Conservation (phyloP, 805 yeast genomes). For the Ogataea corticis region DNA sequence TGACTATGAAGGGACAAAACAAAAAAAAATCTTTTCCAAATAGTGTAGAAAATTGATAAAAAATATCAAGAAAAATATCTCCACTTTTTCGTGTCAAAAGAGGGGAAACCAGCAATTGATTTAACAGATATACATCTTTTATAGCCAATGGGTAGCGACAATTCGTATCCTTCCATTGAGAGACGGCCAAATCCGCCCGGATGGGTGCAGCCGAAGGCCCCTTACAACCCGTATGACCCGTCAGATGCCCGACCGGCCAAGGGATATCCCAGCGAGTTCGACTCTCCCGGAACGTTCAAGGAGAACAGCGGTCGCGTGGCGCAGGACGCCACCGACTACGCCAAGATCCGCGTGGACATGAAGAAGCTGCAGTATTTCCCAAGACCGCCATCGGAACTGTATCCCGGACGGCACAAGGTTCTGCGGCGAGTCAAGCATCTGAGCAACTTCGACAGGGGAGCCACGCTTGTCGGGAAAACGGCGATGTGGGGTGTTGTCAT, state of each 20-base stretch:
- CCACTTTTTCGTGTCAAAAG: background rate
- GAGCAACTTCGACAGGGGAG: conserved; percentile 57
- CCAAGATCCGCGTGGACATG: conserved; percentile 73
- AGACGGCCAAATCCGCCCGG: conserved; percentile 77
- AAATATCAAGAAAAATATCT: background rate
- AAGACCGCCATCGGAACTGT: conserved; percentile 68
- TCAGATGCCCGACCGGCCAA: conserved; percentile 73
- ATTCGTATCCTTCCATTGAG: conserved; percentile 31
- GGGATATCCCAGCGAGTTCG: conserved; percentile 84
- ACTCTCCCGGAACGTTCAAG: conserved; percentile 62
- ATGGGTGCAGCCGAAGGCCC: conserved; percentile 80
- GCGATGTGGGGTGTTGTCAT: conserved; percentile 49
- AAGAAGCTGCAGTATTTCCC: conserved; percentile 73
- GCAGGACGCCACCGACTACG: conserved; percentile 63
- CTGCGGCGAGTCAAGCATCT: conserved; percentile 58
- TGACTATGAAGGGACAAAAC: conserved; percentile 2
- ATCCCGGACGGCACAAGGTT: conserved; percentile 78
- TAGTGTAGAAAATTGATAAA: background rate
- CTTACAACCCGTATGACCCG: conserved; percentile 85
- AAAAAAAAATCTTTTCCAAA: background rate
- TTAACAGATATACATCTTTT: background rate
- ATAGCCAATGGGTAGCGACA: background rate
- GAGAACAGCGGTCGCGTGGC: conserved; percentile 49
- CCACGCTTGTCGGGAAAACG: conserved; percentile 54
- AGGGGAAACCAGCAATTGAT: background rate